Evolutionary conservation across 495 filamentous ascomycete genomes (phyloP), one percentile per base, ranked within the genome.

Genomic region (Aspergillus conjunctus): DNA sequence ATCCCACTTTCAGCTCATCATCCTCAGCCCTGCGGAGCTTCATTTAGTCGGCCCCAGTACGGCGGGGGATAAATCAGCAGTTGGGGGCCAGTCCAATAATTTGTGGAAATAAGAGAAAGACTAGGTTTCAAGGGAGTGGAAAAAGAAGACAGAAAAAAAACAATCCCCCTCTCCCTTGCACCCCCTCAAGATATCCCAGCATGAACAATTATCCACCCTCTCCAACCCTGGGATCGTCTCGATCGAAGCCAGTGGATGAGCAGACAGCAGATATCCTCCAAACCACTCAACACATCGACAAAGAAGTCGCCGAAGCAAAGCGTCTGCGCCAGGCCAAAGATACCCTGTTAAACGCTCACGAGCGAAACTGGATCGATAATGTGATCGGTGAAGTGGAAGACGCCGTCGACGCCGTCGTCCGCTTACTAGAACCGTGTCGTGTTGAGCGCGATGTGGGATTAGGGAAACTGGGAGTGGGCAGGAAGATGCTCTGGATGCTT

Each of bases 401-500:
- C 18, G 44, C 44, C 7, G 44, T 48, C n/a, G 44, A 48, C 7
- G 44, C 44, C 0, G 44, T 48, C n/a, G 18, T 48, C 44, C 44
- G 17, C 18, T 11, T 48, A 7, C 44, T 48, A 21, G 44, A 48
- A 18, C 44, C 44, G 10, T 48, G 17, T 20, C 17, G 44, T 14
- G 44, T 48, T 11, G 44, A 22, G 20, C n/a, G 17, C 18, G 44
- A 48, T 21, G 10, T 17, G 18, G 1, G 17, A 48, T 14, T 17
- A 10, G 44, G 44, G 44, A 48, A 48, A 22, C 44, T 48, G 20
- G 44, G 44, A 18, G 18, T 48, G 17, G 44, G 44, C 6, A 48
- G 44, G 44, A 48, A 48, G 44, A 48, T 48, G 44, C 44, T 48
- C n/a, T 48, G 44, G 44, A 48, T 20, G 12, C 44, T 48, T 20